Conservation (phyloP, 169 alveolate species). For the Eimeria falciformis region DNA sequence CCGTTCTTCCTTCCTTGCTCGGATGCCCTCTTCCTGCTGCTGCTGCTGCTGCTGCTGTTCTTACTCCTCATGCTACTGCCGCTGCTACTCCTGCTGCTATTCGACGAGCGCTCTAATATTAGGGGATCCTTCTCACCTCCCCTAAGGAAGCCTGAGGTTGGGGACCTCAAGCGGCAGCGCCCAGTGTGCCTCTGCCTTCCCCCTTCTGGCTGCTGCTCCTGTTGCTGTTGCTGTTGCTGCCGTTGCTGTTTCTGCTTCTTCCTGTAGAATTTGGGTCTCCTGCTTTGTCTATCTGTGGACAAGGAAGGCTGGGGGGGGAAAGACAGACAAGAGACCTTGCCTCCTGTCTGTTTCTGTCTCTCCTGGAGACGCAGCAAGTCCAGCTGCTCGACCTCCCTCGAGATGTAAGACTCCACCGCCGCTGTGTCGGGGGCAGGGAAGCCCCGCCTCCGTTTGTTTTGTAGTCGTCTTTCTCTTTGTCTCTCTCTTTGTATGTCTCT, state of each 20-base stretch:
- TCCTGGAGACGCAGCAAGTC: background rate
- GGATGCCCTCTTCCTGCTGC: background rate
- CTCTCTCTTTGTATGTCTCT: background rate
- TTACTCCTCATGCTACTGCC: background rate
- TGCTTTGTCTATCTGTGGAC: background rate
- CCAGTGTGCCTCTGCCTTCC: background rate
- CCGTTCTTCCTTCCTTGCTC: background rate
- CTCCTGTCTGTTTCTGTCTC: background rate
- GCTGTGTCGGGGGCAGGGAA: background rate
- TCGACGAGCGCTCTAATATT: background rate
- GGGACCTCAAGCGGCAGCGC: background rate
- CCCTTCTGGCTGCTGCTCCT: background rate
- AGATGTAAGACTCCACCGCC: background rate
- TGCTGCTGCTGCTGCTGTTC: background rate
- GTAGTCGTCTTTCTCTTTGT: background rate
- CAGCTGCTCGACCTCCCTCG: background rate
- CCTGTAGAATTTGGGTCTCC: background rate
- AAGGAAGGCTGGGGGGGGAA: background rate
- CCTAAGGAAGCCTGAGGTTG: background rate
- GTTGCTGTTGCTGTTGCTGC: background rate
- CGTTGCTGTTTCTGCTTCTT: background rate
- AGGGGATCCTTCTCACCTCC: background rate
- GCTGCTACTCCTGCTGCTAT: conserved; percentile 23
- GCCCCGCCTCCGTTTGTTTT: conserved; percentile 15
- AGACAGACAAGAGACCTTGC: background rate